Evolutionary conservation across 768 basidiomycete species (phyloP).

Genomic region (Hydnum rufescens): DNA sequence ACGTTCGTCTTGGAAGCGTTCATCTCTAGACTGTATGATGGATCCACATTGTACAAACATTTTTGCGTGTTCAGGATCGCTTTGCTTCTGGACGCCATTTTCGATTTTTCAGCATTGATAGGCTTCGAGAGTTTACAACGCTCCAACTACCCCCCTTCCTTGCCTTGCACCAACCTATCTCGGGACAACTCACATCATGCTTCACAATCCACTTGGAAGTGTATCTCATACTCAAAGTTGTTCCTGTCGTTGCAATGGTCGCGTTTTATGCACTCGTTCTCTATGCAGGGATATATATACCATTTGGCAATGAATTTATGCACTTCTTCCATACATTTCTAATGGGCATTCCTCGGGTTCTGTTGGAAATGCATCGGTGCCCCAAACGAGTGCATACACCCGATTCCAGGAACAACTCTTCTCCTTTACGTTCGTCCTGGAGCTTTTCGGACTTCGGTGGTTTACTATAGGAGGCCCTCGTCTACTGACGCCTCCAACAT

Average conservation of each 20-base stretch:
- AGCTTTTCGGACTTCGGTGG: neutral
- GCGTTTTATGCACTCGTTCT: neutral
- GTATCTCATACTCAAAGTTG: neutral
- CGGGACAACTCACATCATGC: neutral
- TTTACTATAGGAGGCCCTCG: neutral
- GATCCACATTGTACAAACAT: too few relatives aligned
- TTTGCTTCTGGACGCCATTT: too few relatives aligned
- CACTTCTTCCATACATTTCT: neutral
- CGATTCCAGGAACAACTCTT: neutral
- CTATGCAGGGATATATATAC: neutral
- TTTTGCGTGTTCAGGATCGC: too few relatives aligned
- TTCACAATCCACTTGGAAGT: neutral
- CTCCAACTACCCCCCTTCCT: neutral
- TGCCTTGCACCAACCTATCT: neutral
- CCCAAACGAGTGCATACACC: neutral
- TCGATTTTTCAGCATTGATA: neutral
- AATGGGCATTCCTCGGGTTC: too few relatives aligned
- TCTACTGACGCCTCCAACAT: too few relatives aligned
- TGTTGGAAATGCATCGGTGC: neutral
- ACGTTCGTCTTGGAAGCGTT: neutral
- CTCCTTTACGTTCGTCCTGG: neutral
- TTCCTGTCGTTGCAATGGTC: neutral
- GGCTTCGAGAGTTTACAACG: neutral
- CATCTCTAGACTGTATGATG: neutral
- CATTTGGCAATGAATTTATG: neutral